Conservation (phyloP, 2,329 filamentous ascomycete species). For the Calonectria montana region DNA sequence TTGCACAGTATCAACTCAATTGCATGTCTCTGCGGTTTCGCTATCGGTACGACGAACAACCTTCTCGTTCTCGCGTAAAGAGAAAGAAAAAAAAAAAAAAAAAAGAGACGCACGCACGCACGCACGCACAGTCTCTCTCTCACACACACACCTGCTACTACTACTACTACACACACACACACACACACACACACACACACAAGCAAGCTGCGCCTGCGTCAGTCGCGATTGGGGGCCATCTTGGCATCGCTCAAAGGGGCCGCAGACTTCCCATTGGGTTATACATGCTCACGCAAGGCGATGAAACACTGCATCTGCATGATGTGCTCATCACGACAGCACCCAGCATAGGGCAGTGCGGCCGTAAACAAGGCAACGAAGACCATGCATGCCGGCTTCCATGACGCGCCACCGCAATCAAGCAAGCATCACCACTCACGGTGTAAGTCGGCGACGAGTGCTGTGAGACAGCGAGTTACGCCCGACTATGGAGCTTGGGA, state of each 20-base stretch:
- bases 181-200: not conserved
- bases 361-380: not conserved
- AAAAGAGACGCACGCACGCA: not conserved
- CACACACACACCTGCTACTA: no score
- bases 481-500: not conserved
- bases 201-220: not conserved
- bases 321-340: constrained; percentile 10
- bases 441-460: not conserved
- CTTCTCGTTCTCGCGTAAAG: not conserved
- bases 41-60: not conserved
- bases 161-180: no score
- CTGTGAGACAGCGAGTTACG: not conserved
- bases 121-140: no score
- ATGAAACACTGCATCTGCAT: constrained; percentile 16
- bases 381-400: not conserved
- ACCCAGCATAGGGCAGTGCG: not conserved
- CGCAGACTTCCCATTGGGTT: constrained; percentile 1
- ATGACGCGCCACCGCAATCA: not conserved
- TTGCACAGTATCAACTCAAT: constrained; percentile 3
- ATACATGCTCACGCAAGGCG: constrained; percentile 9
- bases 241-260: not conserved
- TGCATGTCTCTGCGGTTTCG: not conserved
- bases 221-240: not conserved
- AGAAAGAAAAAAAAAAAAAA: not conserved
- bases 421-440: not conserved